phyloP scores from a whole-genome alignment of 768 basidiomycete species.

The Lactifluus volemus region DNA sequence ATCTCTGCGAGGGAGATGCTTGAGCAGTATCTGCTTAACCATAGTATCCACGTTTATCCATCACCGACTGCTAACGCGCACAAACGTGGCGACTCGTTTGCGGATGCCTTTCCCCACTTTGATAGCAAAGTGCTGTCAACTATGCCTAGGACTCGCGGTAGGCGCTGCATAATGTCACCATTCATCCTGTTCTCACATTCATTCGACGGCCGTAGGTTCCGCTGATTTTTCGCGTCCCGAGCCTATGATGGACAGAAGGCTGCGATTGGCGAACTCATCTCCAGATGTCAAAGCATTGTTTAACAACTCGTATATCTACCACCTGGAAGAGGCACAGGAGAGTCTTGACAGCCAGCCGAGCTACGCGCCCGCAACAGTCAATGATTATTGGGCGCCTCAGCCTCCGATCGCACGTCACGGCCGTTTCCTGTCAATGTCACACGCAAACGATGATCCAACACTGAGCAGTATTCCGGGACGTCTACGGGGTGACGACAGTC shows the following conservation, averaged over 20 bases:
- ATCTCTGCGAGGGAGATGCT: slow-evolving; percentile 85
- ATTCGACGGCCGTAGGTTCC: slow-evolving; percentile 42
- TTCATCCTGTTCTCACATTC: slow-evolving; percentile 7
- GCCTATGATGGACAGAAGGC: slow-evolving; percentile 60
- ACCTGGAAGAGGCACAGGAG: slow-evolving; percentile 63
- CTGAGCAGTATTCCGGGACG: slow-evolving; percentile 60
- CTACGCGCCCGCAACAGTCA: slow-evolving; percentile 44
- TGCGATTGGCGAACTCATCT: slow-evolving; percentile 81
- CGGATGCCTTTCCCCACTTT: slow-evolving; percentile 94
- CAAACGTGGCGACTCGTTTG: slow-evolving; percentile 86
- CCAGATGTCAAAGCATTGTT: slow-evolving; percentile 95
- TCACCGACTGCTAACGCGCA: slow-evolving; percentile 71
- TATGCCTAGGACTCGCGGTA: slow-evolving; percentile 52
- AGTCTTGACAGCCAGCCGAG: slow-evolving; percentile 42
- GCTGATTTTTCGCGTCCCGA: slow-evolving; percentile 69
- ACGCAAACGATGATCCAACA: slow-evolving; percentile 18
- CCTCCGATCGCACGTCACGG: slow-evolving; percentile 56
- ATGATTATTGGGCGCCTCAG: slow-evolving; percentile 71
- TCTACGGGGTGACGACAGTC: slow-evolving; percentile 64
- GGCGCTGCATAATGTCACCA: slow-evolving; percentile 17
- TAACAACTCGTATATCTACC: slow-evolving; percentile 74
- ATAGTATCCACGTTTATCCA: slow-evolving; percentile 78
- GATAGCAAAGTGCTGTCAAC: slow-evolving; percentile 89
- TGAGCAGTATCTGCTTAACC: slow-evolving; percentile 80
- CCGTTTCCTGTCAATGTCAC: slow-evolving; percentile 20